These are phyloP conservation scores for Borealophlyctis nickersoniae DNA, from an alignment of 192 early-diverging fungal species.

Conservation along the genomic window DNA sequence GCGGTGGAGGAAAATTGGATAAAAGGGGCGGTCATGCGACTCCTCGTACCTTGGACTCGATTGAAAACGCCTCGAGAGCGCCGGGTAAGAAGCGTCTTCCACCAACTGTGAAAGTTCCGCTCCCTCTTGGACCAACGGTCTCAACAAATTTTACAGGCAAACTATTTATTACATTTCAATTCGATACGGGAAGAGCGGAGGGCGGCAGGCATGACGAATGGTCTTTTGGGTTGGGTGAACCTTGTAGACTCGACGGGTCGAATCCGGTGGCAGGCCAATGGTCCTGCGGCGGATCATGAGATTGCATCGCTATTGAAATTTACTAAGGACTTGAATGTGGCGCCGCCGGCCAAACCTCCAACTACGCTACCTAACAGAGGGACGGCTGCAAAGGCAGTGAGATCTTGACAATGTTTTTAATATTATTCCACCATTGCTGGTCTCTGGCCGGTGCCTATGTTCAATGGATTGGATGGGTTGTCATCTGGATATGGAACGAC, in stretches of 20 bases:
- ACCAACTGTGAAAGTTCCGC: too few relatives aligned
- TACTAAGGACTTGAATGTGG: constrained; percentile 13
- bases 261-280: constrained; percentile 50
- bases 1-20: constrained; percentile 42
- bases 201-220: constrained; percentile 41
- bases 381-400: too few relatives aligned
- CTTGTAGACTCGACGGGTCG: constrained; percentile 39
- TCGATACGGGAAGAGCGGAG: constrained; percentile 28
- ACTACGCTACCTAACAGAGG: too few relatives aligned
- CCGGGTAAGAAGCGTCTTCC: too few relatives aligned
- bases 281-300: constrained; percentile 40
- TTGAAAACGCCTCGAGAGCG: constrained; percentile 28
- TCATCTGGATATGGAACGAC: too few relatives aligned
- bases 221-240: constrained; percentile 47
- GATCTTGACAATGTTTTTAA: too few relatives aligned
- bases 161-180: constrained; percentile 39
- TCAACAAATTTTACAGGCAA: constrained; percentile 6
- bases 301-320: constrained; percentile 28
- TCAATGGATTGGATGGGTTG: too few relatives aligned
- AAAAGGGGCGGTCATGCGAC: constrained; percentile 32
- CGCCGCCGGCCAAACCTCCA: too few relatives aligned
- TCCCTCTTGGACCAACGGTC: constrained; percentile 7
- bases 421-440: too few relatives aligned
- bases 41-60: constrained; percentile 32
- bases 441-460: too few relatives aligned